Conservation (phyloP, 306 rosid genomes). For the Casuarina glauca region DNA sequence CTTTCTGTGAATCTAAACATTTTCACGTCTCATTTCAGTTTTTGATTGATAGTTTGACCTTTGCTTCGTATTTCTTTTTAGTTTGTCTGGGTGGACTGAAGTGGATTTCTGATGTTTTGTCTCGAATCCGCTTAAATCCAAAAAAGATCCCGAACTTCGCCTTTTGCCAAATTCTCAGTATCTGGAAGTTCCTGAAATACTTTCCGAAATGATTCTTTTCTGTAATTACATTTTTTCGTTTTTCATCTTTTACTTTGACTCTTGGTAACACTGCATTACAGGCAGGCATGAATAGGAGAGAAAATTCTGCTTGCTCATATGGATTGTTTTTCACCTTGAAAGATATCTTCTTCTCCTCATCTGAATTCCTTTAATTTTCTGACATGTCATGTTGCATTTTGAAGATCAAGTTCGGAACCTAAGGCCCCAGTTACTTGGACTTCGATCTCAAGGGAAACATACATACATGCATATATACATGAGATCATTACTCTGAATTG, state of each 20-base stretch:
- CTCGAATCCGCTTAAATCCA: neutral
- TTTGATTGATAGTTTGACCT: neutral
- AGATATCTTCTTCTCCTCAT: neutral
- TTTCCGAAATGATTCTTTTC: neutral
- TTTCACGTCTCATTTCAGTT: neutral
- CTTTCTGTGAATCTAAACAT: neutral
- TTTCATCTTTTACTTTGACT: too few relatives aligned
- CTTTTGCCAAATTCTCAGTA: neutral
- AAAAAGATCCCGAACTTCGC: neutral
- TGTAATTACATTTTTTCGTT: neutral
- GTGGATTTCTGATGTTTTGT: neutral
- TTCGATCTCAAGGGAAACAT: neutral
- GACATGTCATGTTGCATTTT: neutral
- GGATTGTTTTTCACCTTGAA: neutral
- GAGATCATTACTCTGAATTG: neutral
- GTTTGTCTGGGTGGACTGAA: neutral
- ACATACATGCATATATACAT: neutral
- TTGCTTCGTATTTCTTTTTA: neutral
- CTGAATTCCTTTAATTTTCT: neutral
- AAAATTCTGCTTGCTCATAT: neutral
- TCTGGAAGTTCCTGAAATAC: neutral
- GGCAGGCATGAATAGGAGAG: neutral
- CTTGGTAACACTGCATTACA: too few relatives aligned
- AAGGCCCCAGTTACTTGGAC: neutral
- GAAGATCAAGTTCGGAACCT: neutral